Evolutionary conservation across 2,329 filamentous ascomycete species (phyloP), one percentile per base, ranked within the genome.

Genomic region (Ophiocordyceps robertsii): DNA sequence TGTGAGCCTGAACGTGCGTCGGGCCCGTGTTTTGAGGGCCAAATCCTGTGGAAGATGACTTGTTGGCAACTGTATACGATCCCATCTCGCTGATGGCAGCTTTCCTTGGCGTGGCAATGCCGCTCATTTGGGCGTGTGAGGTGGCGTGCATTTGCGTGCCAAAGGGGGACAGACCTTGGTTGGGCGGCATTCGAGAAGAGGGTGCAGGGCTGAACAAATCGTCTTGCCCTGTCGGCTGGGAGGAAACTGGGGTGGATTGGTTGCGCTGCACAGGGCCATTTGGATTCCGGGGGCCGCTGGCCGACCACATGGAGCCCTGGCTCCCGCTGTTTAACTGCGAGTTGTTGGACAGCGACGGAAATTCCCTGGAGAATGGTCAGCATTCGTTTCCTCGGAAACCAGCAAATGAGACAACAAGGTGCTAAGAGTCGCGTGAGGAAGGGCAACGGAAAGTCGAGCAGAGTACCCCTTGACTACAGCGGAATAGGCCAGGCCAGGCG

Each of bases 261-360:
- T 68, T 73, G 43, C 75, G 66, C 48, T 70, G 72, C 45, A 72
- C 62, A 27, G 64, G 64, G 2, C 64, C 70, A 37, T 63, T 64
- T 43, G 74, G 58, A 44, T 63, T 70, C 47, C 74, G 64, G 16
- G 69, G 62, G 7, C 67, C 67, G 47, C 64, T 63, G 24, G 65
- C 62, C 36, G 72, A 68, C 75, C 75, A 79, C 60, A 78, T 65
- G 6, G 72, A 72, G 13, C 67, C 61, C 47, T 68, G 68, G 38
- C 56, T 68, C 7, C 67, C 57, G 44, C 59, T 71, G 27, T 69
- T 61, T 37, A 76, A 58, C 52, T 75, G 73, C 37, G 73, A 65
- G 48, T 73, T 78, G 52, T 75, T 78, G 41, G 76, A 80, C 50
- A 82, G 60, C 19, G 77, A 79, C 9, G 78, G 78, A 43, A 82